Evolutionary conservation across 2,329 filamentous ascomycete species (phyloP).

Genomic region (Talaromyces funiculosus): DNA sequence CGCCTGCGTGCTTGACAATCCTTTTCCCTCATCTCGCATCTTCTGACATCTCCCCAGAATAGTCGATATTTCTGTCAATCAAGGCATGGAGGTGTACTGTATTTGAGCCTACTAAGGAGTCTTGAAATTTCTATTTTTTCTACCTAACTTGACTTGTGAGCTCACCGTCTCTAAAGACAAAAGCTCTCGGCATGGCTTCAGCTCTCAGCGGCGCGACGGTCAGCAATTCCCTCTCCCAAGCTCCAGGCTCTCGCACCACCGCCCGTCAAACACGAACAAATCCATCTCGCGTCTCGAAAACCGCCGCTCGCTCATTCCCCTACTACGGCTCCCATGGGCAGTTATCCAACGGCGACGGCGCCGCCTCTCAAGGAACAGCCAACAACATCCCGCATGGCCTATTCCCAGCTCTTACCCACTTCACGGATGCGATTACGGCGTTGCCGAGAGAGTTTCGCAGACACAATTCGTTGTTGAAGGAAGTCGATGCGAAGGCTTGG

Average conservation of each 20-base stretch:
- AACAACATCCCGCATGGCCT: conserved; percentile 44
- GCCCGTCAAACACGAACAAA: conserved; percentile 46
- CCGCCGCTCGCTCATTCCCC: conserved; percentile 36
- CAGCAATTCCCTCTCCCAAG: conserved; percentile 22
- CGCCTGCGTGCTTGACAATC: background rate
- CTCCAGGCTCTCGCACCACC: conserved; percentile 30
- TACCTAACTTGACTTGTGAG: background rate
- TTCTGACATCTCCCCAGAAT: background rate
- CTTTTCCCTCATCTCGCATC: background rate
- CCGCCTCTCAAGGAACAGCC: background rate
- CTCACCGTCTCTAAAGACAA: background rate
- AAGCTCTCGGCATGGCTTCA: conserved; percentile 10
- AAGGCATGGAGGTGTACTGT: background rate
- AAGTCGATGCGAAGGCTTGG: conserved; percentile 96
- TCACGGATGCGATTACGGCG: conserved; percentile 86
- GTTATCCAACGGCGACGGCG: conserved; percentile 14
- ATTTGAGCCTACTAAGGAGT: background rate
- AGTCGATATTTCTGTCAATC: background rate
- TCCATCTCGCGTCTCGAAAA: conserved; percentile 45
- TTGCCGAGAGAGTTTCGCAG: conserved; percentile 91
- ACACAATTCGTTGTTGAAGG: conserved; percentile 92
- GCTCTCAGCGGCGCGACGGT: conserved; percentile 24
- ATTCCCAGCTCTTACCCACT: conserved; percentile 64
- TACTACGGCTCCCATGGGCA: conserved; percentile 26
- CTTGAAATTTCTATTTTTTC: background rate